These are phyloP conservation scores for Oidiodendron maius DNA, from an alignment of 495 filamentous ascomycete species.

Conservation along the genomic window DNA sequence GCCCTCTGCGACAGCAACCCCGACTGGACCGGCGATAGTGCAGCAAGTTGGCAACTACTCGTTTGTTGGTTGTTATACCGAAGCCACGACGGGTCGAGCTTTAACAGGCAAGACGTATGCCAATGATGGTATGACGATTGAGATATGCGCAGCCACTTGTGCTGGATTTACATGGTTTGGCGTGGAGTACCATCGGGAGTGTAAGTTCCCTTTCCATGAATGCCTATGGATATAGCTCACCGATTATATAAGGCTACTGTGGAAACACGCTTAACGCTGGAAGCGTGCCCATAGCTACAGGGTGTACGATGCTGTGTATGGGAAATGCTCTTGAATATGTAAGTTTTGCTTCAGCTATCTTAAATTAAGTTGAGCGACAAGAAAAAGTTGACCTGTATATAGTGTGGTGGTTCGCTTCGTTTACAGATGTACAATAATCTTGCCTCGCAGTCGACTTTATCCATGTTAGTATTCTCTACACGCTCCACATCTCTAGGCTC, in stretches of 20 bases:
- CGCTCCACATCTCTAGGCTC: neutral
- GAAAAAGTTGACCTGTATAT: neutral
- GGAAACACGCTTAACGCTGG: constrained; percentile 19
- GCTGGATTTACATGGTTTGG: constrained; percentile 25
- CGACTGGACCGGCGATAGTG: constrained; percentile 9
- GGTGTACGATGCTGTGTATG: neutral
- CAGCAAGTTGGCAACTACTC: constrained; percentile 31
- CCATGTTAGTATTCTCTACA: neutral
- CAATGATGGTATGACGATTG: constrained; percentile 25
- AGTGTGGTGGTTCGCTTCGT: neutral
- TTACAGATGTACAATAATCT: constrained; percentile 1
- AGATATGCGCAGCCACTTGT: constrained; percentile 30
- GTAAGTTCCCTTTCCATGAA: too few species aligned
- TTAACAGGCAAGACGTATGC: constrained; percentile 5
- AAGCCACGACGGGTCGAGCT: constrained; percentile 22
- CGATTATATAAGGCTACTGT: constrained; percentile 17
- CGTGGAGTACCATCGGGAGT: constrained; percentile 29
- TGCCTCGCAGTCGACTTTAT: neutral
- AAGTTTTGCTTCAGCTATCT: neutral
- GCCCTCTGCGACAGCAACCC: constrained; percentile 8
- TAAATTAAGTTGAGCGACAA: neutral
- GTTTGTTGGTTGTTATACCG: constrained; percentile 40
- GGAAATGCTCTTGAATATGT: constrained; percentile 1
- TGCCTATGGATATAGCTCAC: too few species aligned
- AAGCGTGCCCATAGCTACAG: neutral